These are phyloP conservation scores for Marchantia paleacea DNA, from an alignment of 225 moss, liverwort and hornwort genomes.

Conservation along the genomic window DNA sequence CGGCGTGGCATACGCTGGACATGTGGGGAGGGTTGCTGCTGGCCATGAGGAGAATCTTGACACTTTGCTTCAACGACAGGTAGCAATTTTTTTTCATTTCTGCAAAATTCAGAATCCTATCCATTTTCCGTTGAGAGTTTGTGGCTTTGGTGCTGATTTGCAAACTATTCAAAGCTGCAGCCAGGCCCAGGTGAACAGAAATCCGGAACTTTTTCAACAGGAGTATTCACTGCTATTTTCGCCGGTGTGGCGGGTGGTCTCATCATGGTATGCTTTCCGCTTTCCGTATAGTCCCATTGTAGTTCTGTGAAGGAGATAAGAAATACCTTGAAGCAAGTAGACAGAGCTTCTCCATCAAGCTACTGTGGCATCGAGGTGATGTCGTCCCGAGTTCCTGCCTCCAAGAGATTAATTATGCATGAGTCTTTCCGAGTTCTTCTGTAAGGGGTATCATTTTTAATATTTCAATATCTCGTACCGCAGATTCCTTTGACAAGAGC, in stretches of 20 bases:
- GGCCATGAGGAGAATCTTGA: slow-evolving; percentile 38
- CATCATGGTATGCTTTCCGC: slow-evolving; percentile 46
- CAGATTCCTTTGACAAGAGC: slow-evolving; percentile 38
- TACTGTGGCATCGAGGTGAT: no score
- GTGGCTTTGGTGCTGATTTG: background rate
- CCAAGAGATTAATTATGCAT: no score
- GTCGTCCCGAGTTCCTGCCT: no score
- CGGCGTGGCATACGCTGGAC: slow-evolving; percentile 37
- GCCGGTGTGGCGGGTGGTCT: slow-evolving; percentile 61
- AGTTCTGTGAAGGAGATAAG: no score
- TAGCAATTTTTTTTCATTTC: background rate
- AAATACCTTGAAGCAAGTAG: no score
- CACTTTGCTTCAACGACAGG: slow-evolving; percentile 30
- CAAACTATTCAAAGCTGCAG: background rate
- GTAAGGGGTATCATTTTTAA: background rate
- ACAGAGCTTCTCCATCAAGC: no score
- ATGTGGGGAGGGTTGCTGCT: slow-evolving; percentile 34
- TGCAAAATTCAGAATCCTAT: background rate
- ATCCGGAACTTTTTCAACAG: slow-evolving; percentile 49
- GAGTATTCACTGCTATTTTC: slow-evolving; percentile 60
- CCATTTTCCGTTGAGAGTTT: background rate
- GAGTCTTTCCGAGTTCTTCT: background rate
- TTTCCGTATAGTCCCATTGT: background rate
- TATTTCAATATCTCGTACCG: background rate
- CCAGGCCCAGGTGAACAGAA: slow-evolving; percentile 8